phyloP scores from a whole-genome alignment of 208 protist genomes.

The Naegleria gruberi region DNA sequence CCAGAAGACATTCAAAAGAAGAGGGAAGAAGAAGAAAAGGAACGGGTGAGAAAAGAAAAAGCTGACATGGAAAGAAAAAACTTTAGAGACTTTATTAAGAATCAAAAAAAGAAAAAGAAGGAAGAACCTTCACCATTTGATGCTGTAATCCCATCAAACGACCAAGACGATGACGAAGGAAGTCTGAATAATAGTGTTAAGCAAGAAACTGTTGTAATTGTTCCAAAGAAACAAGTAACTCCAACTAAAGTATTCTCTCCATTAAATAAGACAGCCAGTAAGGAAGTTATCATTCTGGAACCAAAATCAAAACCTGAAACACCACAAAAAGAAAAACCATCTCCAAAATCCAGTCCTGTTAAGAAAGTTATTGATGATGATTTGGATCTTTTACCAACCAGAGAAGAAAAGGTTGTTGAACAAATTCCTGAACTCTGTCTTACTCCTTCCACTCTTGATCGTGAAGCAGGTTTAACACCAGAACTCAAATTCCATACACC shows the following conservation, averaged over 20 bases:
- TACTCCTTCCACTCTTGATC: not conserved
- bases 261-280: not conserved
- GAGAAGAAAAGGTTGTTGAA: not conserved
- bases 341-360: not conserved
- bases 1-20: not conserved
- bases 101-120: constrained; percentile 10
- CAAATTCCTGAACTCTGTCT: not conserved
- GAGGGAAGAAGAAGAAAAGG: not conserved
- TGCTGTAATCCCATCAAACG: not conserved
- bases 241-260: too few relatives aligned
- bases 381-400: not conserved
- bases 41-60: not conserved
- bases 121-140: not conserved
- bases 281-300: not conserved
- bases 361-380: not conserved
- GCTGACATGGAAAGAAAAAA: not conserved
- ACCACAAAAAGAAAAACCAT: not conserved
- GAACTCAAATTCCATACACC: not conserved
- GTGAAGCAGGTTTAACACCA: not conserved
- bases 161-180: not conserved
- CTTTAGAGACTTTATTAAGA: not conserved
- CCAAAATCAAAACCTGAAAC: not conserved
- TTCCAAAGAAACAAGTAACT: not conserved
- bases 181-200: not conserved
- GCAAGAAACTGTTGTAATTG: not conserved